Evolutionary conservation across 495 filamentous ascomycete species (phyloP).

Genomic region (Aspergillus carlsbadensis): DNA sequence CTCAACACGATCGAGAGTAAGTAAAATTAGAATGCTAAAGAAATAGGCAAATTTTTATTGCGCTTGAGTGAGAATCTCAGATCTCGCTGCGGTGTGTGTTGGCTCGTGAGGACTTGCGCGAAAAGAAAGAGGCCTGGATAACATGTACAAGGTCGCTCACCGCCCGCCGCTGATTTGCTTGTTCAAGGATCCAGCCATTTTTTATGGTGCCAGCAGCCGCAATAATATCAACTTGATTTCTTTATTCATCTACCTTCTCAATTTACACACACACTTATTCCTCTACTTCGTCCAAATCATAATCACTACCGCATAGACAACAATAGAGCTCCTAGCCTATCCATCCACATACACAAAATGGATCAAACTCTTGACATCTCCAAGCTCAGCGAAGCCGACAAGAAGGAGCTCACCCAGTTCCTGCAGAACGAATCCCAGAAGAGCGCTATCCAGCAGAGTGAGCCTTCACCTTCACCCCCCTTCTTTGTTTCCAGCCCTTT

Average conservation of each 20-base stretch:
- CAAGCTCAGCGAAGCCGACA: constrained; percentile 77
- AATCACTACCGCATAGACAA: neutral
- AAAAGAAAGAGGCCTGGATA: neutral
- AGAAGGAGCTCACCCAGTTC: constrained; percentile 81
- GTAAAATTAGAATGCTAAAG: neutral
- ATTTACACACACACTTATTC: too few relatives aligned
- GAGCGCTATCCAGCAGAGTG: constrained; percentile 75
- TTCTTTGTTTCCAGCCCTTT: neutral
- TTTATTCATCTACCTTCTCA: too few relatives aligned
- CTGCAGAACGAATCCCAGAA: constrained; percentile 80
- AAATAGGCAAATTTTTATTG: neutral
- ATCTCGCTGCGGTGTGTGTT: too few relatives aligned
- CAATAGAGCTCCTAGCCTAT: neutral
- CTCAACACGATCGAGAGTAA: too few relatives aligned
- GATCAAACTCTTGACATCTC: constrained; percentile 57
- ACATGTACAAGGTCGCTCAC: neutral
- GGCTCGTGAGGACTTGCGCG: neutral
- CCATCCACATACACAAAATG: constrained; percentile 25
- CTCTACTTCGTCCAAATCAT: neutral
- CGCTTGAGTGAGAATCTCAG: neutral
- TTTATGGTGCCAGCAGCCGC: neutral
- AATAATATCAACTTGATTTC: neutral
- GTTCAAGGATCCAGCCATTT: neutral
- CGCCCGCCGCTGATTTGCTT: neutral
- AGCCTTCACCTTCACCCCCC: constrained; percentile 16